Evolutionary conservation across 2,329 filamentous ascomycete species (phyloP), one percentile per base, ranked within the genome.

Genomic region (Penicillium brevicompactum): DNA sequence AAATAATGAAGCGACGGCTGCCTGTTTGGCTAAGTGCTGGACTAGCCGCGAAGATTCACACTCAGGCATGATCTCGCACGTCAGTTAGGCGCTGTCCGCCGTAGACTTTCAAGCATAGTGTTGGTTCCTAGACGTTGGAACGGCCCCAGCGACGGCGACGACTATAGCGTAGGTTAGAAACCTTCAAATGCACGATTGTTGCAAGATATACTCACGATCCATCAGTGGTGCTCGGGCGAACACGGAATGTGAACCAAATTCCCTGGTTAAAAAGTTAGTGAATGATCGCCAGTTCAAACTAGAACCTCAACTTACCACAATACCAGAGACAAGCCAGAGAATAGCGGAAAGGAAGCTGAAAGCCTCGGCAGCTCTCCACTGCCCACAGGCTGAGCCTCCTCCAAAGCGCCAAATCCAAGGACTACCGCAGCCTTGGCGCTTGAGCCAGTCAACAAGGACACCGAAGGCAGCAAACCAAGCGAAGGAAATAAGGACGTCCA

Each of bases 321-420:
- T 66, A 14, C 81, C 82, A 45, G 85, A 88, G 11, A 78, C 82
- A 40, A 91, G 81, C 88, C 88, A 92, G 67, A 86, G 78, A 61
- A 89, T 80, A 52, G 87, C 87, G 2, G 86, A 87, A 51, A 91
- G 73, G 75, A 92, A 92, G 46, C 81, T 77, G 67, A 92, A 91
- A 4, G 88, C 88, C 63, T 90, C 82, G 58, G 84, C 80, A 40
- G 89, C 84, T 75, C 88, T 90, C 82, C 84, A 89, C 64, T 85
- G 82, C 55, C 83, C 80, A 72, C 89, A 93, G n/a, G 71, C 70
- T 44, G 81, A 74, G 60, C 78, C 75, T 45, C 69, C 55, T 16
- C 67, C 69, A 55, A 90, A 77, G 49, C 70, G 68, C 87, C 87
- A 90, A 68, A 83, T 65, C 69, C 86, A 89, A 58, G 84, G 72